These are phyloP conservation scores for Penicillium cinerascens DNA, from an alignment of 495 filamentous ascomycete species.

Conservation along the genomic window DNA sequence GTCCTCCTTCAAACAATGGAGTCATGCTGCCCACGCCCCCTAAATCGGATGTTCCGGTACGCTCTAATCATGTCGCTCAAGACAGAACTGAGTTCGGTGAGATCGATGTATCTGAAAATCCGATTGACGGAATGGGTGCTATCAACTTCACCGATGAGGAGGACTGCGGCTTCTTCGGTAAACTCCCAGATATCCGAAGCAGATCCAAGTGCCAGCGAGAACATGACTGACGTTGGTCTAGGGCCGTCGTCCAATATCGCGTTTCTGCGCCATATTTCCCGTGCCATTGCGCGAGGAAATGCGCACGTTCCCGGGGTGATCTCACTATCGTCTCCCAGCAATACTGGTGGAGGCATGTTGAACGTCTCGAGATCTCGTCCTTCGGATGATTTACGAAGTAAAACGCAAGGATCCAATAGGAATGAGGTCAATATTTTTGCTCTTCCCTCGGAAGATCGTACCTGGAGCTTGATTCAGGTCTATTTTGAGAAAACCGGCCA, in stretches of 20 bases:
- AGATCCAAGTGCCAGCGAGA: not conserved
- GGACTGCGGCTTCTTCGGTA: conserved; percentile 47
- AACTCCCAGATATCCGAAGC: not conserved
- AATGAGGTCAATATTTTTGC: conserved; percentile 16
- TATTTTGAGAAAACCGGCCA: conserved; percentile 41
- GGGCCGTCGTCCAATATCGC: conserved; percentile 48
- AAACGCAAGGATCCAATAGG: not conserved
- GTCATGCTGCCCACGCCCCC: not conserved
- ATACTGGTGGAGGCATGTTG: conserved; percentile 16
- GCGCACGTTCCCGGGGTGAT: not conserved
- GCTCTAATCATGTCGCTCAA: not conserved
- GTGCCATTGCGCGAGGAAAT: conserved; percentile 21
- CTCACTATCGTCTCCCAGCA: not conserved
- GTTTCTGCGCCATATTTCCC: conserved; percentile 36
- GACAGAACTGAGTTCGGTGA: not conserved
- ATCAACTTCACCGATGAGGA: conserved; percentile 42
- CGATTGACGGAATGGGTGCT: conserved; percentile 44
- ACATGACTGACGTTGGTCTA: conserved; percentile 12
- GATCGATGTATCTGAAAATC: conserved; percentile 22
- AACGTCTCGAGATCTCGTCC: conserved; percentile 21
- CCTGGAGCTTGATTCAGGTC: conserved; percentile 20
- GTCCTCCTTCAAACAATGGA: not conserved
- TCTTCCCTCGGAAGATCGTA: conserved; percentile 22
- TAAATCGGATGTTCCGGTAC: not conserved
- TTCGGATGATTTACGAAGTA: not conserved